A percentile compares a stretch with the other conserved stretches of the same genome.
phyloP scores from a whole-genome alignment of 352 stramenopile genomes.

The Elongisporangium prolatum region DNA sequence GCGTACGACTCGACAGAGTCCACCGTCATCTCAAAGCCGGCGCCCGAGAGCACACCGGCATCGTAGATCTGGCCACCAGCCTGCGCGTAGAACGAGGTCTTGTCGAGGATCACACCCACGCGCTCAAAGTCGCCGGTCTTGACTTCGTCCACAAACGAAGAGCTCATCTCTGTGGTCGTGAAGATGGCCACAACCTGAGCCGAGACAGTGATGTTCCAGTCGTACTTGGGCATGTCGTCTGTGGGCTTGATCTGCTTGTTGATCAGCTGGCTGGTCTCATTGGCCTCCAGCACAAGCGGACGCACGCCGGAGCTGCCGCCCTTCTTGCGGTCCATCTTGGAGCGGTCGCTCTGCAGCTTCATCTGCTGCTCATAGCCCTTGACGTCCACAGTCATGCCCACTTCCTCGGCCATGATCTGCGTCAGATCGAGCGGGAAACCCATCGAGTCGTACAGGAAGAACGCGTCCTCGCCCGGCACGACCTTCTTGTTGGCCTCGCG shows the following conservation, averaged over 20 bases:
- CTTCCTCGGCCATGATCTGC: slow-evolving; percentile 95
- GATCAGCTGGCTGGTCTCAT: slow-evolving; percentile 90
- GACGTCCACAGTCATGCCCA: slow-evolving; percentile 92
- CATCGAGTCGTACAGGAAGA: slow-evolving; percentile 99
- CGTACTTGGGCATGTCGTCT: slow-evolving; percentile 94
- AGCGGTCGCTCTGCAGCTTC: slow-evolving; percentile 83
- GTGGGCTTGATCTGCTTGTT: slow-evolving; percentile 83
- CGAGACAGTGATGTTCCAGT: slow-evolving; percentile 78
- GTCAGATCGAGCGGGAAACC: slow-evolving; percentile 99
- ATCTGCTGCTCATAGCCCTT: slow-evolving; percentile 94
- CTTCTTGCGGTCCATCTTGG: slow-evolving; percentile 88
- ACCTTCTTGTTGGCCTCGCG: slow-evolving; percentile 66
- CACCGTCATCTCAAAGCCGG: slow-evolving; percentile 62
- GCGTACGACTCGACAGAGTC: slow-evolving; percentile 94
- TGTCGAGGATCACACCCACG: slow-evolving; percentile 96
- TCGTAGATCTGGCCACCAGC: slow-evolving; percentile 96
- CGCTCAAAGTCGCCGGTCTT: slow-evolving; percentile 76
- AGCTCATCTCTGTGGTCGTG: slow-evolving; percentile 87
- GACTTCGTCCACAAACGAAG: slow-evolving; percentile 75
- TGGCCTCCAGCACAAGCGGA: slow-evolving; percentile 92
- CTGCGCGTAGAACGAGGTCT: slow-evolving; percentile 98
- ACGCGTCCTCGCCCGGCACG: slow-evolving; percentile 93
- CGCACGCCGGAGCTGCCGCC: slow-evolving; percentile 60
- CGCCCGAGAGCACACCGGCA: slow-evolving; percentile 68
- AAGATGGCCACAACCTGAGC: slow-evolving; percentile 93